Evolutionary conservation across 352 stramenopile genomes (phyloP), one percentile per base, ranked within the genome.

Genomic region (Elongisporangium anandrum): DNA sequence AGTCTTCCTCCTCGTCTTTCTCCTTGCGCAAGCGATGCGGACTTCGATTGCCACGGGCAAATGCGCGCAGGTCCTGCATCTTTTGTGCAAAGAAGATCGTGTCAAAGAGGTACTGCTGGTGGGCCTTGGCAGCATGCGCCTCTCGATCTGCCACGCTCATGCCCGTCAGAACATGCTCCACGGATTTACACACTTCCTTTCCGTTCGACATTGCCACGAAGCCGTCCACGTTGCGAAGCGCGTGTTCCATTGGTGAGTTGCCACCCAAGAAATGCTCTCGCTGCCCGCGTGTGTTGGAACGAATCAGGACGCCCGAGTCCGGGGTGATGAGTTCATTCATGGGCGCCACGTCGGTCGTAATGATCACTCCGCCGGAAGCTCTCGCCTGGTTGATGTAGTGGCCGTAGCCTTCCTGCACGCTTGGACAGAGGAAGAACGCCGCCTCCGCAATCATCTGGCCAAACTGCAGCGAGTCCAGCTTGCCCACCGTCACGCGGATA

Each of bases 321-420:
- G 52, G 54, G 4, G 73, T 79, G 52, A 88, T 72, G 45, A 88
- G 64, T 49, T 88, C 75, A 54, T 86, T 85, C 78, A 88, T 88
- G 3, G 78, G 78, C 19, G 68, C 49, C 2, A 79, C 58, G 50
- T 86, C 68, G 12, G 78, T 88, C 10, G 78, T 88, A 20, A 84
- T 52, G 41, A 88, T 73, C 21, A 86, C 17, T 0, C 69, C 72
- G 16, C 68, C 64, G 19, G 76, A 71, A 0, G 76, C 76, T 24
- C 78, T 64, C 20, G 76, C 78, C 56, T 88, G 78, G 54, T 88
- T 88, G 50, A 88, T 81, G 58, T 86, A 88, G 57, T 88, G 76
- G 22, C 78, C 78, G 62, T 85, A 86, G 20, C 75, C 75, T 45
- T 87, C 77, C 51, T 76, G 66, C 16, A 71, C 56, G 61, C 77